These are phyloP conservation scores for Aspergillus homomorphus DNA, from an alignment of 495 filamentous ascomycete genomes.

Conservation along the genomic window DNA sequence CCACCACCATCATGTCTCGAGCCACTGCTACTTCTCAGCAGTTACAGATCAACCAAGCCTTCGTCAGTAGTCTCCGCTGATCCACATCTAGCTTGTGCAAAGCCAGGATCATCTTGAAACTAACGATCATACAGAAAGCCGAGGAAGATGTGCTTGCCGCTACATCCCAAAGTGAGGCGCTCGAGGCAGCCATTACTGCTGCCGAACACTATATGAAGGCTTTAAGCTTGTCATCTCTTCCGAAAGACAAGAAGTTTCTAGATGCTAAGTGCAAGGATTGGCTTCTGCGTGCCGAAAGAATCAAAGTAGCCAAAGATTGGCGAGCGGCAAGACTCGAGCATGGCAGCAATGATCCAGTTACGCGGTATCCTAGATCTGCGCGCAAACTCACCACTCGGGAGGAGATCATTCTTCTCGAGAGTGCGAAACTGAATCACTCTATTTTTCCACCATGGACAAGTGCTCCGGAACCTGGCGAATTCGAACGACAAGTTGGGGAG, in stretches of 20 bases:
- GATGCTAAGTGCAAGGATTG: conserved; percentile 64
- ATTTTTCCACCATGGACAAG: conserved; percentile 78
- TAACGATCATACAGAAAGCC: conserved; percentile 51
- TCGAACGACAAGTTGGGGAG: conserved; percentile 39
- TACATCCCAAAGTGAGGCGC: conserved; percentile 61
- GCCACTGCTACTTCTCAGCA: conserved; percentile 25
- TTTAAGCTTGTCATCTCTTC: conserved; percentile 46
- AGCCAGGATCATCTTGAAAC: neutral
- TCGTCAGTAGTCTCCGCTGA: conserved; percentile 18
- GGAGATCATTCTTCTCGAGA: conserved; percentile 71
- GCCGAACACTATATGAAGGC: conserved; percentile 78
- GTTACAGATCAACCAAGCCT: conserved; percentile 26
- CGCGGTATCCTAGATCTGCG: conserved; percentile 45
- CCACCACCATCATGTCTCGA: conserved; percentile 32
- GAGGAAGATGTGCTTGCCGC: conserved; percentile 55
- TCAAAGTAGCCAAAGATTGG: conserved; percentile 55
- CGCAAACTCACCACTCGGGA: conserved; percentile 68
- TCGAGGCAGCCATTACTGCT: conserved; percentile 69
- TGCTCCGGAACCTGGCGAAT: conserved; percentile 53
- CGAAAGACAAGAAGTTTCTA: conserved; percentile 56
- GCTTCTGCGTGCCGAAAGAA: conserved; percentile 64
- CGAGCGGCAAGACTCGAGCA: conserved; percentile 24
- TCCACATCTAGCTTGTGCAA: neutral
- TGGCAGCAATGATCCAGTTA: conserved; percentile 17
- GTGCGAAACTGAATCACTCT: conserved; percentile 74